Base-by-base conservation (phyloP, 352 stramenopile genomes). In the Globisporangium nodosum region DNA sequence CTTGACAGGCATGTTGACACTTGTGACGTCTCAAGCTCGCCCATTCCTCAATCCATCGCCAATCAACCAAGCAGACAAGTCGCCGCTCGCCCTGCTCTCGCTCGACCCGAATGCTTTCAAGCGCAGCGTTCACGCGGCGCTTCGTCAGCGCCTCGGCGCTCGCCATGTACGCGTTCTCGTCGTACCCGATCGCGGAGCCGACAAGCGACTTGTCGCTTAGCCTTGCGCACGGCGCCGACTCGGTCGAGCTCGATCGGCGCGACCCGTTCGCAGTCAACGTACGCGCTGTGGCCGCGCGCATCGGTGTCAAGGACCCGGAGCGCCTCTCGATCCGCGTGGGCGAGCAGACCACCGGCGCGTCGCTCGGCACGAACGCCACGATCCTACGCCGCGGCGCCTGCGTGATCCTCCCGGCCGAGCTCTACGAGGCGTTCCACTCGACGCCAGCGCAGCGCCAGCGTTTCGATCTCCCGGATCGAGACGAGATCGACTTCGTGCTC, bases 371-470 rank as follows among this genome's bases (percentile, higher is more conserved):
- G 6, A 91, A 94, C 58, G 64, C 71, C 13, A 87, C 76, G 6
- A 79, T 88, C 52, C 55, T 62, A 8, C 63, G 65, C 9, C 74
- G 73, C 35, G 81, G 81, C 5, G 79, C 81, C 0, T 90, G 76
- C 56, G 72, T 94, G 35, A 74, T 90, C 39, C 63, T 94, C n/a
- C 81, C 84, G 3, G 68, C 84, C 30, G 76, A 90, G 45, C 65
- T 94, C n/a, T 94, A 94, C 62, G 75, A 90, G n/a, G 84, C 81
- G 5, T 94, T 88, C 68, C 77, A 88, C 62, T 74, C 79, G 3
- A 76, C 74, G 1, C 35, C 54, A 0, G 75, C 78, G 43, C 37
- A 82, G 49, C 72, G 78, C 33, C 54, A 65, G 18, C 66, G 74
- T 46, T 83, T 84, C 56, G 69, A 78, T 54, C 81, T 88, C 47